phyloP scores from a whole-genome alignment of 768 basidiomycete species.

The Lactarius evosmus region DNA sequence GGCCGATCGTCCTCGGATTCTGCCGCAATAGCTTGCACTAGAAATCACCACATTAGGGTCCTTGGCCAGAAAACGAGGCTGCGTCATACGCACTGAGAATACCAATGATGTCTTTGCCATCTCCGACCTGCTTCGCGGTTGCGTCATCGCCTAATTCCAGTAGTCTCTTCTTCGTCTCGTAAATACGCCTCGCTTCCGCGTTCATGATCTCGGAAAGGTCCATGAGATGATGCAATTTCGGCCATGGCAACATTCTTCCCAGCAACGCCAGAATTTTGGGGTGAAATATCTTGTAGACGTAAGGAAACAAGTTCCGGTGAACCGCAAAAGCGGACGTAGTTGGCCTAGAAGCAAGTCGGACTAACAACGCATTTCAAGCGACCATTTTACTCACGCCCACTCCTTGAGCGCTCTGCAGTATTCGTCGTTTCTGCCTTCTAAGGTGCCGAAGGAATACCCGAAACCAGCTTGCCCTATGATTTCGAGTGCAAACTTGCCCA shows the following conservation, averaged over 20 bases:
- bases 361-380: neutral
- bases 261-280: constrained; percentile 37
- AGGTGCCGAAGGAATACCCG: neutral
- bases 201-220: constrained; percentile 36
- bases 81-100: neutral
- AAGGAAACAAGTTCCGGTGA: constrained; percentile 13
- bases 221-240: constrained; percentile 34
- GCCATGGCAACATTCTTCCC: constrained; percentile 37
- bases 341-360: constrained; percentile 14
- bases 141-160: constrained; percentile 32
- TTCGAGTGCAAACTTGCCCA: constrained; percentile 16
- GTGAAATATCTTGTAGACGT: constrained; percentile 21
- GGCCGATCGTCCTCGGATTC: constrained; percentile 30
- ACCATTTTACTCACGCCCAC: constrained; percentile 21
- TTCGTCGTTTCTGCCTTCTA: constrained; percentile 13
- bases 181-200: constrained; percentile 37
- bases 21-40: constrained; percentile 34
- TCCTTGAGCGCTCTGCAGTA: constrained; percentile 32
- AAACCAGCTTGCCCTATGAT: constrained; percentile 17
- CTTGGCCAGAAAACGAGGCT: neutral
- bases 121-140: neutral
- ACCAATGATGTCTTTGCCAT: neutral
- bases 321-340: constrained; percentile 4
- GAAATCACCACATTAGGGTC: neutral
- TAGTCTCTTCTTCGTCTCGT: constrained; percentile 39